Percentiles rank a stretch among this genome's conserved stretches.
Evolutionary conservation across 2,329 filamentous ascomycete genomes (phyloP).

Genomic region (Aspergillus proliferans): DNA sequence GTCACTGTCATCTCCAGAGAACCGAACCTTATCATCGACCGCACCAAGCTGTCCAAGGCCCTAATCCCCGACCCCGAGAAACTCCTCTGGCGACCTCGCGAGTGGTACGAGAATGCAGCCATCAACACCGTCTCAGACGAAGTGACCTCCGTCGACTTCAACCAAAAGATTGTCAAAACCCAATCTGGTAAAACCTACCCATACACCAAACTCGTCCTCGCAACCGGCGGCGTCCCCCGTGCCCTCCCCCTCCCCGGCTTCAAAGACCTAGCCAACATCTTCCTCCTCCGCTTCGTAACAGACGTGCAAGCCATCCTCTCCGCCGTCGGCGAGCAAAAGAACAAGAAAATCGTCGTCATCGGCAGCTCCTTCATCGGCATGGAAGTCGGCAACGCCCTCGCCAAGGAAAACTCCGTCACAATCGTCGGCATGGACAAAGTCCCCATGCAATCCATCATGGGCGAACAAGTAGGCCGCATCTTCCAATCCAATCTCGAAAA

Average conservation of each 20-base stretch:
- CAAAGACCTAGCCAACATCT: conserved; percentile 80
- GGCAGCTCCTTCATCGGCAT: conserved; percentile 97
- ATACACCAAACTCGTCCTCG: conserved; percentile 85
- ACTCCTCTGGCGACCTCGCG: conserved; percentile 66
- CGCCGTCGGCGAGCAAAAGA: conserved; percentile 64
- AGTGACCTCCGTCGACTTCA: conserved; percentile 72
- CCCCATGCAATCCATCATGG: conserved; percentile 81
- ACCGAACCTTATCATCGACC: conserved; percentile 80
- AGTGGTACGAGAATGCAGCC: conserved; percentile 64
- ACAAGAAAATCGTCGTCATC: conserved; percentile 88
- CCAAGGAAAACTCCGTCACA: conserved; percentile 75
- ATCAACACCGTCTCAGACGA: conserved; percentile 53
- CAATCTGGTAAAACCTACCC: conserved; percentile 62
- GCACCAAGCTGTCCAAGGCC: conserved; percentile 92
- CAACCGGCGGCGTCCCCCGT: conserved; percentile 75
- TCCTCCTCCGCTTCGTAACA: conserved; percentile 70
- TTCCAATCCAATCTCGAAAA: conserved; percentile 75
- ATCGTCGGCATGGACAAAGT: conserved; percentile 83
- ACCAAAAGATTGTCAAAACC: conserved; percentile 65
- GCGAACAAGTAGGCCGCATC: conserved; percentile 70
- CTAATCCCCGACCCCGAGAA: conserved; percentile 75
- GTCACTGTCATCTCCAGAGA: conserved; percentile 82
- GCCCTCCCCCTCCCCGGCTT: conserved; percentile 76
- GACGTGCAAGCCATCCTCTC: conserved; percentile 71
- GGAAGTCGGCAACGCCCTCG: conserved; percentile 81